phyloP scores from a whole-genome alignment of 306 rosid genomes.

The Cicer arietinum region DNA sequence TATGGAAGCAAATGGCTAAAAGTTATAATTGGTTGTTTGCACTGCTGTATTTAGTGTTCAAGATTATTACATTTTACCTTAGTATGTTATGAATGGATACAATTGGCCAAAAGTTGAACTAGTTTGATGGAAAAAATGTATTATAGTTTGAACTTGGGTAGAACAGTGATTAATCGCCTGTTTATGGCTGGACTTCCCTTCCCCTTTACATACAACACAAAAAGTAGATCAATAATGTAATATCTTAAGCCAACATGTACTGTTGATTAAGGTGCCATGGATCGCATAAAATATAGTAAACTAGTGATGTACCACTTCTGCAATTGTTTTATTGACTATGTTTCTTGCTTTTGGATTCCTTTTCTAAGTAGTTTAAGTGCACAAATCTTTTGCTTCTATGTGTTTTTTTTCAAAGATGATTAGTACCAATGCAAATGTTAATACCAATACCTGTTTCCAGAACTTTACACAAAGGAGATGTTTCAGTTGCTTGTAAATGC shows the following conservation, averaged over 20 bases:
- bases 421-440: not conserved
- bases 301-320: not conserved
- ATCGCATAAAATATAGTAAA: conserved; percentile 2
- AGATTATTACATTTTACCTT: not conserved
- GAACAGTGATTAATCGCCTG: not conserved
- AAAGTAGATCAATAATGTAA: not conserved
- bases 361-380: conserved; percentile 12
- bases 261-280: not conserved
- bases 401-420: conserved; percentile 1
- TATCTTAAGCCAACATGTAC: conserved; percentile 9
- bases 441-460: conserved; percentile 53
- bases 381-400: conserved; percentile 6
- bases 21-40: conserved; percentile 2
- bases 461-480: conserved; percentile 80
- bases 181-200: not conserved
- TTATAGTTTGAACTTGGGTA: conserved; percentile 25
- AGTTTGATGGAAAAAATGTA: conserved; percentile 21
- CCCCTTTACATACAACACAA: not conserved
- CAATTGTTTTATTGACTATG: conserved; percentile 14
- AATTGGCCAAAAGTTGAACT: not conserved
- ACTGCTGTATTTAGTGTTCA: not conserved
- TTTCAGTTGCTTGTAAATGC: conserved; percentile 89
- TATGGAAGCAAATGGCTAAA: not conserved
- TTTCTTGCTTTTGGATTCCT: conserved; percentile 16
- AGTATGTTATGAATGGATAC: not conserved